Base-by-base conservation (phyloP, 768 basidiomycete species). In the Boletus insuetus region DNA sequence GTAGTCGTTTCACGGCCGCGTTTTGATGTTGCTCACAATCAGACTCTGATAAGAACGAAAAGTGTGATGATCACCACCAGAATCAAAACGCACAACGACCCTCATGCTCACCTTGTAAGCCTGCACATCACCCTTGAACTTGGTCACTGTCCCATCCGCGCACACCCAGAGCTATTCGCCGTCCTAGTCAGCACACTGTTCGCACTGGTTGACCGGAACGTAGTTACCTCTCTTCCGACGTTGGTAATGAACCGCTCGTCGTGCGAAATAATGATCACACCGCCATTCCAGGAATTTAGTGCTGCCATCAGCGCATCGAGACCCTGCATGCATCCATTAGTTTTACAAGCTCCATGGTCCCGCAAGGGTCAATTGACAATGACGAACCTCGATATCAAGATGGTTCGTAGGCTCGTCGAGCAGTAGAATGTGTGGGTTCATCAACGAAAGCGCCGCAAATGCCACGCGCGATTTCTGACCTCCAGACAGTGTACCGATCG, bases 331-430 rank as follows among this genome's bases (percentile, higher is more conserved):
- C n/a, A n/a, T 59, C 22, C 48, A n/a, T 63, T 20, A 57, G 32
- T 17, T 7, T 11, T 10, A 9, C 10, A n/a, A 4, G 6, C 39
- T 31, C 22, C 14, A 13, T 17, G 35, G 35, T 8, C 17, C 8
- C 2, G 38, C n/a, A 19, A 19, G 6, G n/a, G 11, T 14, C 22
- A 22, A 13, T n/a, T 8, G 46, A 42, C 19, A 22, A 39, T n/a
- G 14, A 58, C 60, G 52, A 55, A 86, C 89, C 78, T 93, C 91
- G 56, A 95, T 93, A 88, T 96, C 94, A 67, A 95, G 77, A 74
- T 96, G 95, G 79, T 96, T 96, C 64, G 93, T 94, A 53, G 94
- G 94, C 87, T 99, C 97, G 71, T 99, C 97, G 51, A 99, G 82
- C 59, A 98, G 75, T 58, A 99, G 73, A 56, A 99, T 83, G 68